Conservation (phyloP, 768 basidiomycete species). For the Leccinum obscurum region DNA sequence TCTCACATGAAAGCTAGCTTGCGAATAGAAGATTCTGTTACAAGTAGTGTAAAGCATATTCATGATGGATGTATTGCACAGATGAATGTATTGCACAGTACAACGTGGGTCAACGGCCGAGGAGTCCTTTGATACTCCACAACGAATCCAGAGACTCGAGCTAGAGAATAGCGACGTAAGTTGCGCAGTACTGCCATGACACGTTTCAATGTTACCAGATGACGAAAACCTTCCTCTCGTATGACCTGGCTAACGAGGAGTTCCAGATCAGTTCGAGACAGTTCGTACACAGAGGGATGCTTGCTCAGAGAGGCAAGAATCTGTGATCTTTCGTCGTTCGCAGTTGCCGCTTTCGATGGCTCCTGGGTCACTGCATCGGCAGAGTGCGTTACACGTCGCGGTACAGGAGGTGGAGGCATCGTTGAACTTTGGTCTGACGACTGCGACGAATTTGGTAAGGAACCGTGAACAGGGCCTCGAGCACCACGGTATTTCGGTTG, state of each 20-base stretch:
- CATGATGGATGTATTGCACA: not conserved
- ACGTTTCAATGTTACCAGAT: conserved; percentile 53
- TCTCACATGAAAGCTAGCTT: not conserved
- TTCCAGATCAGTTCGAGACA: conserved; percentile 55
- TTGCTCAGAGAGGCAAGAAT: conserved; percentile 45
- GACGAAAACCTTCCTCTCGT: conserved; percentile 73
- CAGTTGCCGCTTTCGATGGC: conserved; percentile 8
- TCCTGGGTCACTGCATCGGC: conserved; percentile 5
- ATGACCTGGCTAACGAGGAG: conserved; percentile 58
- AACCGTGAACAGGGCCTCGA: conserved; percentile 12
- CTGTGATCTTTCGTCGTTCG: conserved; percentile 14
- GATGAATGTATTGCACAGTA: not conserved
- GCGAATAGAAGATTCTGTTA: not conserved
- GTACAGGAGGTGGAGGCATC: conserved; percentile 35
- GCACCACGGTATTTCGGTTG: conserved; percentile 2
- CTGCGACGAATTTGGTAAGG: conserved; percentile 36
- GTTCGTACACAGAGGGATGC: conserved; percentile 49
- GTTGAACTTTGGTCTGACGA: conserved; percentile 25
- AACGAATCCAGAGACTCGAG: conserved; percentile 54
- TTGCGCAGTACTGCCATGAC: not conserved
- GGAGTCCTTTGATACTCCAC: conserved; percentile 48
- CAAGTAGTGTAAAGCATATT: conserved; percentile 1
- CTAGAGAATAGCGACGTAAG: conserved; percentile 35
- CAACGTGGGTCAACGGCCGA: conserved; percentile 22
- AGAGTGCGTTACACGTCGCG: conserved; percentile 16